A percentile compares a stretch with the other conserved stretches of the same genome.
Conservation (phyloP, 345 rosid genomes). For the Aquilaria yunnanensis region DNA sequence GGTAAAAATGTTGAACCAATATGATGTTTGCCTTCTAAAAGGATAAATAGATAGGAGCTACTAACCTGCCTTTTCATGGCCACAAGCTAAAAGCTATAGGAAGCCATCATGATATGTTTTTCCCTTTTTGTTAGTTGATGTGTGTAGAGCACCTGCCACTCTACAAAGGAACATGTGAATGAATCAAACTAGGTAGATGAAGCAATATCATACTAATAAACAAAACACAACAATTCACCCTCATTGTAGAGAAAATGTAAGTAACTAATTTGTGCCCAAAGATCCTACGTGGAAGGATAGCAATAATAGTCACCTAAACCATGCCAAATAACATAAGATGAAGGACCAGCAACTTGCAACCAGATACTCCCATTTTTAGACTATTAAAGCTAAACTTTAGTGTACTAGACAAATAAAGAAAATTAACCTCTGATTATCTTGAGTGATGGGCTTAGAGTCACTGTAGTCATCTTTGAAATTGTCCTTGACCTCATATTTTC, state of each 20-base stretch:
- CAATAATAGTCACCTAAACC: too few species aligned
- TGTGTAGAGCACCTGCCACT: conserved; percentile 49
- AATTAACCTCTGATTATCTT: background rate
- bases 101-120: conserved; percentile 57
- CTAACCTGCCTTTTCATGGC: conserved; percentile 46
- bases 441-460: too few species aligned
- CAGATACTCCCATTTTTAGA: too few species aligned
- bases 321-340: too few species aligned
- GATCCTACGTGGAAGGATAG: too few species aligned
- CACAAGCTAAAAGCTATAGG: conserved; percentile 25
- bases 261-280: background rate
- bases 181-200: background rate
- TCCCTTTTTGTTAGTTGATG: conserved; percentile 18
- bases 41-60: background rate
- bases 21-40: too few species aligned
- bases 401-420: background rate
- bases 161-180: conserved; percentile 14
- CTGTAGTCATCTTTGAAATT: too few species aligned
- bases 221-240: too few species aligned
- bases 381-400: background rate
- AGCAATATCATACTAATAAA: background rate
- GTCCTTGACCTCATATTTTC: conserved; percentile 18
- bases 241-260: conserved; percentile 2
- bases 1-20: too few species aligned
- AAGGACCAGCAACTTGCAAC: too few species aligned